phyloP scores from a whole-genome alignment of 306 rosid species.

The Ormosia semicastrata region DNA sequence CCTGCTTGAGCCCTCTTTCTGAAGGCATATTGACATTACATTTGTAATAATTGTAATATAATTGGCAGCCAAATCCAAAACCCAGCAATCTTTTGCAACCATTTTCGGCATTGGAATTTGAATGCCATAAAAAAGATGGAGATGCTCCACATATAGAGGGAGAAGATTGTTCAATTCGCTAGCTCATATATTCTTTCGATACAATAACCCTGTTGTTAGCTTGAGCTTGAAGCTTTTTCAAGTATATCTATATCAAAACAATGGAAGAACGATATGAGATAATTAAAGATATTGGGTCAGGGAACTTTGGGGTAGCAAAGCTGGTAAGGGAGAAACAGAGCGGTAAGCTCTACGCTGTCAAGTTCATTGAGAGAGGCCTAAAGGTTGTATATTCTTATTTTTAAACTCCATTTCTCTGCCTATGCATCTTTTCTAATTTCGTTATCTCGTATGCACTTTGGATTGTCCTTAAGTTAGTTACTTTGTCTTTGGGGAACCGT shows the following conservation, averaged over 20 bases:
- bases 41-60: background rate
- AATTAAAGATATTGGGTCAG: constrained; percentile 87
- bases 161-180: background rate
- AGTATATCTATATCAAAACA: background rate
- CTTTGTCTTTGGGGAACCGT: background rate
- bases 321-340: constrained; percentile 72
- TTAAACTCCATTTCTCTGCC: background rate
- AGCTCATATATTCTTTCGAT: background rate
- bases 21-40: background rate
- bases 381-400: constrained; percentile 48
- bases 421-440: background rate
- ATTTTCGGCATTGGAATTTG: background rate
- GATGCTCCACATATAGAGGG: background rate
- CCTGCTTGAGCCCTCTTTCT: background rate
- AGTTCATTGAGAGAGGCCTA: constrained; percentile 86
- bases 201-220: background rate
- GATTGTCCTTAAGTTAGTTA: background rate
- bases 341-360: constrained; percentile 81
- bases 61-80: background rate
- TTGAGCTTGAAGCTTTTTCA: background rate
- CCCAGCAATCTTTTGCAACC: background rate
- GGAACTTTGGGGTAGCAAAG: constrained; percentile 95
- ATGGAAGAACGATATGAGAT: constrained; percentile 66
- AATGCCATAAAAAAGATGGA: background rate
- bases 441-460: background rate